Conservation (phyloP, 306 rosid species). For the Erythrophleum fordii region DNA sequence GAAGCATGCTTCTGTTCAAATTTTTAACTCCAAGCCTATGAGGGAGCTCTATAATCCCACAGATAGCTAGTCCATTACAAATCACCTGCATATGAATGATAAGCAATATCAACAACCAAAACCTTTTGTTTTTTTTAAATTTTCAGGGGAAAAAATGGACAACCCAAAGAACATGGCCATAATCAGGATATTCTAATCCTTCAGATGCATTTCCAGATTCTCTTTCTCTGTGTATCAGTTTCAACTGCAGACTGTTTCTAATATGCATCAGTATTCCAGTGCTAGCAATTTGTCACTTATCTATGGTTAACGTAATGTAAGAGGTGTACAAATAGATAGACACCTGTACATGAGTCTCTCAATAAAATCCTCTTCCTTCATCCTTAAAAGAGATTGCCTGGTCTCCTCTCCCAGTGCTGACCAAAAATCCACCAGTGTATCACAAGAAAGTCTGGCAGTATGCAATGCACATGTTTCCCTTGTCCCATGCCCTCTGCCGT, state of each 20-base stretch:
- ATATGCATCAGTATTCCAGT: conserved; percentile 24
- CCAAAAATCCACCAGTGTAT: conserved; percentile 97
- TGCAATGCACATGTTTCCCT: conserved; percentile 98
- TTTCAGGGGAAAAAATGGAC: conserved; percentile 16
- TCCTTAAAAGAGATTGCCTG: conserved; percentile 87
- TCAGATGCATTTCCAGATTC: conserved; percentile 35
- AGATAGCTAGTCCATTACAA: conserved; percentile 21
- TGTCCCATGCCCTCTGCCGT: conserved; percentile 96
- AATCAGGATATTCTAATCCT: conserved; percentile 36
- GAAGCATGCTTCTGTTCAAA: conserved; percentile 27
- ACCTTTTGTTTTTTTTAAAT: background rate
- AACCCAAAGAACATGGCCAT: conserved; percentile 21
- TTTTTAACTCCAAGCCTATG: conserved; percentile 31
- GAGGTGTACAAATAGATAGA: conserved; percentile 46
- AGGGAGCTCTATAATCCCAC: conserved; percentile 32
- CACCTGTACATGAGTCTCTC: conserved; percentile 99
- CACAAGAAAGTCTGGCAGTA: conserved; percentile 96
- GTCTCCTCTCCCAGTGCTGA: conserved; percentile 99
- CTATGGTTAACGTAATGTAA: conserved; percentile 43
- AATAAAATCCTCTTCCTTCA: conserved; percentile 99
- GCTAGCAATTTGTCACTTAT: conserved; percentile 35
- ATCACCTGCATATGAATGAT: conserved; percentile 28
- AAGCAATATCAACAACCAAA: conserved; percentile 31
- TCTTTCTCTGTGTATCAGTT: conserved; percentile 30
- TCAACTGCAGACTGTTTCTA: conserved; percentile 34